Evolutionary conservation across 2,329 filamentous ascomycete species (phyloP), one percentile per base, ranked within the genome.

Genomic region (Cladosporium sp.): DNA sequence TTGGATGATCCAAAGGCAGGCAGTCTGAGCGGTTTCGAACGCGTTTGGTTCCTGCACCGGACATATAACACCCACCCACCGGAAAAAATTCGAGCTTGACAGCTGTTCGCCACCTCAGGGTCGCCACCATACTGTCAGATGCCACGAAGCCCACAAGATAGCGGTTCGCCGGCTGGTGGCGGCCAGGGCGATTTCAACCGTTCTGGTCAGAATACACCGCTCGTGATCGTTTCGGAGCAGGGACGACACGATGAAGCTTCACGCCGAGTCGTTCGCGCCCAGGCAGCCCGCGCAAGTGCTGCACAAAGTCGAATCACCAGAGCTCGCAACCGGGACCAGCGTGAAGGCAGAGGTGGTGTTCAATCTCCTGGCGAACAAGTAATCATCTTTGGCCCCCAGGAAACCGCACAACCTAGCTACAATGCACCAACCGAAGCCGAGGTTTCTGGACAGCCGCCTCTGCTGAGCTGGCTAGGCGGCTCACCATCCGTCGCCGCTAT

Each of bases 221-320:
- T 67, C 51, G 61, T 67, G 30, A 66, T 67, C 37, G 63, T 67
- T 20, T 63, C 62, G 19, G 61, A 65, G 51, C 56, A 54, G 15
- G 62, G 63, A 19, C 49, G 61, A 20, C 62, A 65, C 43, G 62
- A 57, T 30, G 57, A 64, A 38, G 64, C 60, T 13, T 61, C 59
- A 7, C 59, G 64, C 9, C 57, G 64, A 13, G 59, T 65, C 27
- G 64, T 67, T 11, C 58, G 64, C 27, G 63, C 64, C 2, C 64
- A 67, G 40, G 64, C 64, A 22, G 64, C 64, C 24, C 58, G 64
- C 37, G 64, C 64, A 9, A 66, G 63, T 49, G 64, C 64, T 24
- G 63, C 63, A 1, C 61, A 64, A 42, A 64, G 61, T 42, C 47
- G 64, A 51, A 58, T 66, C 32, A 67, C 64, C 8, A 50, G 64